These are phyloP conservation scores for Dacryopinax spathularia DNA, from an alignment of 768 basidiomycete genomes.

Conservation along the genomic window DNA sequence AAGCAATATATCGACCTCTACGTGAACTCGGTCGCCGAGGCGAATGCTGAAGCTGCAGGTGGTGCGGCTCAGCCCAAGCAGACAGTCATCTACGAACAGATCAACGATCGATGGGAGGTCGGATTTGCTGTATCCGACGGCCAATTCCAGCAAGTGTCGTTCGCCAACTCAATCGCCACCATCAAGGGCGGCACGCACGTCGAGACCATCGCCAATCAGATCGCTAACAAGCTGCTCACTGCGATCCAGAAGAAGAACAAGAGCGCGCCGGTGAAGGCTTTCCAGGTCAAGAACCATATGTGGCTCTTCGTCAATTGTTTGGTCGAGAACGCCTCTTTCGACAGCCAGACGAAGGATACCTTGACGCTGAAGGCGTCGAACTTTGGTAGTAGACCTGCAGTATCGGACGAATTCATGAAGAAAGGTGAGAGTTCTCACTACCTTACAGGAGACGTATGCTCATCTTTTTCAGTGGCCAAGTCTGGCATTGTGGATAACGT, in stretches of 20 bases:
- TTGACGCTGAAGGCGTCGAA: constrained; percentile 74
- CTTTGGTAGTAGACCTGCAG: constrained; percentile 63
- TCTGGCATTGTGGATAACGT: constrained; percentile 83
- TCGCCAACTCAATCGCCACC: constrained; percentile 94
- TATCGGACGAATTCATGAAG: constrained; percentile 91
- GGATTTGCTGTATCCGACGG: constrained; percentile 92
- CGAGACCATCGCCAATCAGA: constrained; percentile 65
- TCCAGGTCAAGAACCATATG: constrained; percentile 94
- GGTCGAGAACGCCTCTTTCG: constrained; percentile 95
- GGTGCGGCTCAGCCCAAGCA: constrained; percentile 68
- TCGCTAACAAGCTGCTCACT: constrained; percentile 69
- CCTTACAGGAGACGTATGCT: background rate
- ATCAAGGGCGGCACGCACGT: constrained; percentile 96
- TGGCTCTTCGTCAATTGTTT: constrained; percentile 94
- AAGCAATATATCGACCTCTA: constrained; percentile 96
- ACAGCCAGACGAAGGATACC: constrained; percentile 97
- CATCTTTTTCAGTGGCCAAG: constrained; percentile 49
- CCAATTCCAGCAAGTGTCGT: constrained; percentile 84
- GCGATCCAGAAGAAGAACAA: constrained; percentile 95
- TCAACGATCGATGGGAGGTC: constrained; percentile 80
- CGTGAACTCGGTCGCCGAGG: constrained; percentile 57
- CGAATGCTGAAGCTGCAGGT: constrained; percentile 52
- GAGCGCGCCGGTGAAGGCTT: constrained; percentile 80
- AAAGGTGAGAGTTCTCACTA: constrained; percentile 44
- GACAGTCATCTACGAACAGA: constrained; percentile 66